A percentile compares a stretch with the other conserved stretches of the same genome.
Conservation (phyloP, 495 filamentous ascomycete species). For the Opeltia flavorubescens region DNA sequence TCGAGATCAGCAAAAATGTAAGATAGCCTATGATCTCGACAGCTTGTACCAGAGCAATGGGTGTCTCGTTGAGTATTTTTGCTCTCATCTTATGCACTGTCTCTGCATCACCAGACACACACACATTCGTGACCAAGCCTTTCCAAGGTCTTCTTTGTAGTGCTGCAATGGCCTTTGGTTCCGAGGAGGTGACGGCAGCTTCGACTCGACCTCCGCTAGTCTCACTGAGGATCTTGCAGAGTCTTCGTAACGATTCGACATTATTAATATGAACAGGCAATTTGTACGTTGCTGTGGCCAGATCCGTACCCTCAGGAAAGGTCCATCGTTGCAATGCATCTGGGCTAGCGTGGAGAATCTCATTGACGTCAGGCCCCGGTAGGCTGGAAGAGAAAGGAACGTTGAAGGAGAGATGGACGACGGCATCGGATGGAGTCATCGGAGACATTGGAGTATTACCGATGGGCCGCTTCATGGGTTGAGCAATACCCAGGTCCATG, state of each 20-base stretch:
- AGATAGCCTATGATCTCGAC: constrained; percentile 17
- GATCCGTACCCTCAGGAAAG: constrained; percentile 70
- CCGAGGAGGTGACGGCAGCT: constrained; percentile 66
- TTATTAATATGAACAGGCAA: constrained; percentile 81
- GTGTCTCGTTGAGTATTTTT: constrained; percentile 72
- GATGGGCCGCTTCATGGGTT: constrained; percentile 50
- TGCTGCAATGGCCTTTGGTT: constrained; percentile 60
- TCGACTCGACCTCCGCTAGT: constrained; percentile 53
- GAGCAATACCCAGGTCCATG: constrained; percentile 55
- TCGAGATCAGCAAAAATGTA: neutral
- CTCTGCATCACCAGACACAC: constrained; percentile 71
- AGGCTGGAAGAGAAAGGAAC: constrained; percentile 87
- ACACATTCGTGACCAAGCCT: constrained; percentile 77
- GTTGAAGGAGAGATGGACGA: constrained; percentile 78
- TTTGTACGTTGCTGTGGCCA: constrained; percentile 68
- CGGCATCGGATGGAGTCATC: constrained; percentile 48
- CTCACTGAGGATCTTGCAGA: constrained; percentile 70
- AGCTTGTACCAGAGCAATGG: constrained; percentile 61
- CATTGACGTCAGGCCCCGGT: constrained; percentile 77
- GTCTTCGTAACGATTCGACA: constrained; percentile 55
- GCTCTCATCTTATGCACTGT: constrained; percentile 72
- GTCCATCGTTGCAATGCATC: constrained; percentile 80
- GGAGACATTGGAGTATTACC: constrained; percentile 51
- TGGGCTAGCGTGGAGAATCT: constrained; percentile 77
- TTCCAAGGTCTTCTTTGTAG: constrained; percentile 49